Conservation (phyloP, 305 asterid species). For the Solanum hybrid region DNA sequence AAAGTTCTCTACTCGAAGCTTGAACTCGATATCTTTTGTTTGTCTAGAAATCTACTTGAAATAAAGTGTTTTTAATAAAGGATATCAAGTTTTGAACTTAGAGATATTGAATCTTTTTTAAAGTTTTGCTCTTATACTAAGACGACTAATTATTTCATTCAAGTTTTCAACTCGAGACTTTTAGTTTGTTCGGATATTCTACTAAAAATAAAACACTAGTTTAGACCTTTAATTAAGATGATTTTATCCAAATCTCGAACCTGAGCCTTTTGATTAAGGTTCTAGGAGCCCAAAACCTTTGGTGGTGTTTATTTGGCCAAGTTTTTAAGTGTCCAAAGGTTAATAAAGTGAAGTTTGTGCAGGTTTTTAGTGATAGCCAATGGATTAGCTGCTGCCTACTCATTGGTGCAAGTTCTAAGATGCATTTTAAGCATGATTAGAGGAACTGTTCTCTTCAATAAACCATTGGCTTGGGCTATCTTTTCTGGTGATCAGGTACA, state of each 20-base stretch:
- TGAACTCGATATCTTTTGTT: not conserved
- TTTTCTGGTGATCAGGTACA: conserved; percentile 94
- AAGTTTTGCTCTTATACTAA: not conserved
- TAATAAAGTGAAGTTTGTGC: not conserved
- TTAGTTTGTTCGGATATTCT: not conserved
- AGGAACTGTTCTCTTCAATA: conserved; percentile 73
- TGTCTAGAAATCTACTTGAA: not conserved
- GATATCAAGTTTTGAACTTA: not conserved
- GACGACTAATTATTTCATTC: not conserved
- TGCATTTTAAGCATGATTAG: conserved; percentile 64
- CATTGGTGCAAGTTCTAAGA: conserved; percentile 64
- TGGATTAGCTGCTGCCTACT: conserved; percentile 85
- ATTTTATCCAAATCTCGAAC: not conserved
- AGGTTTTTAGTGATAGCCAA: conserved; percentile 72
- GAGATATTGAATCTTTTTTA: not conserved
- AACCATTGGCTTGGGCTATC: conserved; percentile 87
- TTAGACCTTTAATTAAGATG: not conserved
- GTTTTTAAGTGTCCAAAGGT: not conserved
- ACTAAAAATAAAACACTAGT: no score
- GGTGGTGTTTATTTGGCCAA: not conserved
- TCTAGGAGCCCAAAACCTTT: not conserved
- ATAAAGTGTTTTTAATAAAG: not conserved
- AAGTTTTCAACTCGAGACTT: not conserved
- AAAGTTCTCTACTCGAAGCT: not conserved
- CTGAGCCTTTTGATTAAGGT: not conserved